These are phyloP conservation scores for Cicer cuneatum DNA, from an alignment of 306 rosid genomes.

Conservation along the genomic window DNA sequence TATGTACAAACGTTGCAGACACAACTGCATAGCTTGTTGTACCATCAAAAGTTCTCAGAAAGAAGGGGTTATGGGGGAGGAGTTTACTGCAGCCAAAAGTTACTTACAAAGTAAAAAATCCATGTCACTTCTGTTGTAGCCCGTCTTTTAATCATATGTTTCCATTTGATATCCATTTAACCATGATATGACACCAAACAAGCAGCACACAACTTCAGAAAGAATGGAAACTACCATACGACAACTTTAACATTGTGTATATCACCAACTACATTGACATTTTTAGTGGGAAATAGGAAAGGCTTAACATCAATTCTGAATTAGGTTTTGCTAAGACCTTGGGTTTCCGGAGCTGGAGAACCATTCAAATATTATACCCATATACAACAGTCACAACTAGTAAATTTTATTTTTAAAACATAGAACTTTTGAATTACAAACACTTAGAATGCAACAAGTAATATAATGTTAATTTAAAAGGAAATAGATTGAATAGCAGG, in stretches of 20 bases:
- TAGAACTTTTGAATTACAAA: slow-evolving; percentile 12
- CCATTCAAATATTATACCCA: slow-evolving; percentile 14
- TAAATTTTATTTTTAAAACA: slow-evolving; percentile 11
- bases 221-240: slow-evolving; percentile 15
- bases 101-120: slow-evolving; percentile 4
- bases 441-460: slow-evolving; percentile 24
- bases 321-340: slow-evolving; percentile 5
- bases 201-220: slow-evolving; percentile 7
- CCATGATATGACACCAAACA: slow-evolving; percentile 27
- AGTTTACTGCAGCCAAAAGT: background rate
- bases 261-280: slow-evolving; percentile 24
- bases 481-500: slow-evolving; percentile 17
- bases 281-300: slow-evolving; percentile 11
- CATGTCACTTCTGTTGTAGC: slow-evolving; percentile 11
- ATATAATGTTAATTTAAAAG: slow-evolving; percentile 1
- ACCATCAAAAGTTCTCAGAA: slow-evolving; percentile 17
- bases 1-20: slow-evolving; percentile 2
- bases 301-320: slow-evolving; percentile 4
- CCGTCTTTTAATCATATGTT: slow-evolving; percentile 22
- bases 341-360: background rate
- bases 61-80: background rate
- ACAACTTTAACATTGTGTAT: background rate
- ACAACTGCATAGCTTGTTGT: background rate
- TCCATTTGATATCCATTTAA: slow-evolving; percentile 20
- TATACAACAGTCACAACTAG: slow-evolving; percentile 1